These are phyloP conservation scores for Amniculicola lignicola DNA, from an alignment of 495 filamentous ascomycete genomes.

Conservation along the genomic window DNA sequence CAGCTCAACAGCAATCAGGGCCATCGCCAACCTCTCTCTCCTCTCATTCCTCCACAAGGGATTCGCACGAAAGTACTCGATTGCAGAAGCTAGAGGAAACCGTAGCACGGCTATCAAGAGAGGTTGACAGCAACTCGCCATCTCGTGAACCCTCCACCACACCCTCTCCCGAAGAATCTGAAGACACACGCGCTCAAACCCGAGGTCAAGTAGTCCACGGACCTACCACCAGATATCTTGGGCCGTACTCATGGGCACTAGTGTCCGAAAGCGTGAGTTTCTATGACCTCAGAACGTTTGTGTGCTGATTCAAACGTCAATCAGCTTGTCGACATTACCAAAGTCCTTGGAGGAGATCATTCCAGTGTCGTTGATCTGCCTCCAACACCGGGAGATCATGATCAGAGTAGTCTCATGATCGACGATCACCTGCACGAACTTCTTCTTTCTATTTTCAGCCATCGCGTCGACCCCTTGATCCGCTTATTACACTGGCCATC, in stretches of 20 bases:
- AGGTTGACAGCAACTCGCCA: conserved; percentile 25
- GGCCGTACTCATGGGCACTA: conserved; percentile 25
- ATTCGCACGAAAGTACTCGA: conserved; percentile 7
- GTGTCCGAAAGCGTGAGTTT: conserved; percentile 18
- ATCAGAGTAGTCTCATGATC: background rate
- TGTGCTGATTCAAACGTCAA: no score
- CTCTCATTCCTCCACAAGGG: conserved; percentile 3
- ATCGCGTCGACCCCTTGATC: conserved; percentile 22
- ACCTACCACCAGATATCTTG: conserved; percentile 13
- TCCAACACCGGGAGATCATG: no score
- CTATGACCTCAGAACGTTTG: no score
- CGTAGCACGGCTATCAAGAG: conserved; percentile 20
- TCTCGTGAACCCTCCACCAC: conserved; percentile 16
- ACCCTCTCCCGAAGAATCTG: conserved; percentile 3
- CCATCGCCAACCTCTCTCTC: background rate
- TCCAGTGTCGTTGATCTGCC: no score
- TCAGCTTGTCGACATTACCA: conserved; percentile 8
- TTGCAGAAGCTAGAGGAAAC: conserved; percentile 19
- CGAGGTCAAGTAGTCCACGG: conserved; percentile 1
- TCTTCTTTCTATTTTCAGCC: conserved; percentile 15
- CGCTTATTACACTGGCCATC: conserved; percentile 23
- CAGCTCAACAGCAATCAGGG: conserved; percentile 10
- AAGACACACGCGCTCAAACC: background rate
- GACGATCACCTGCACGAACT: conserved; percentile 14
- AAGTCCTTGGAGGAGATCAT: background rate